These are phyloP conservation scores for Globisporangium paddicum DNA, from an alignment of 352 stramenopile species.

Conservation along the genomic window DNA sequence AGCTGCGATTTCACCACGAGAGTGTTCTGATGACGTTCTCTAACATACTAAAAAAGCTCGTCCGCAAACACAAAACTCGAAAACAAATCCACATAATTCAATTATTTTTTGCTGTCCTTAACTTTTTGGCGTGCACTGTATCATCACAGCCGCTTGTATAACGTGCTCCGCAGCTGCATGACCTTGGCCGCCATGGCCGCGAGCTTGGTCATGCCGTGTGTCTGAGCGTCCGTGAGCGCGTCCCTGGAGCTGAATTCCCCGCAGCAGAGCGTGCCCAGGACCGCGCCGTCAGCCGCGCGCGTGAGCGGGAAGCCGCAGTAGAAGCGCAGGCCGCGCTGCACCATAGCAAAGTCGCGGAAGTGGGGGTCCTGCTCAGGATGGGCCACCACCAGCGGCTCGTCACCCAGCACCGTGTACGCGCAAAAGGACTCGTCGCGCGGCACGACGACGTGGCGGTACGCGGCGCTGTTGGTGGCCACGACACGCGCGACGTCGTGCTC, in stretches of 20 bases:
- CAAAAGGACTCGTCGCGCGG: conserved; percentile 13
- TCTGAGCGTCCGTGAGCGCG: conserved; percentile 6
- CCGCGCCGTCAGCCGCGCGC: not conserved
- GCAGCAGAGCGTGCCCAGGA: conserved; percentile 20
- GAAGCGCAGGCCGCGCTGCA: conserved; percentile 9
- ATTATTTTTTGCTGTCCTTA: no score
- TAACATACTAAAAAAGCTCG: no score
- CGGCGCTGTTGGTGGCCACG: conserved; percentile 11
- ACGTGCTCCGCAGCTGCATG: conserved; percentile 14
- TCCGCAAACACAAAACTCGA: no score
- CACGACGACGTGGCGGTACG: conserved; percentile 3
- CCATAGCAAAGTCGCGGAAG: conserved; percentile 13
- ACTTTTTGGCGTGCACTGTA: no score
- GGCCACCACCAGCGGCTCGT: conserved; percentile 6
- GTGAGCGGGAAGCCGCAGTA: conserved; percentile 20
- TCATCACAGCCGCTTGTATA: conserved; percentile 10
- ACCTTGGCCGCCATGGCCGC: conserved; percentile 14
- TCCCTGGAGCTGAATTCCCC: conserved; percentile 3
- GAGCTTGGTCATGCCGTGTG: conserved; percentile 12
- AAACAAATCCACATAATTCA: no score
- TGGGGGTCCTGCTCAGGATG: conserved; percentile 10
- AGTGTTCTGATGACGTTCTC: no score
- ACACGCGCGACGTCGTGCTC: conserved; percentile 8
- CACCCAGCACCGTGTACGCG: conserved; percentile 12
- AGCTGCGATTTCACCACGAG: no score